Evolutionary conservation across 257 asterid species (phyloP).

Genomic region (Forsythia viridissima): DNA sequence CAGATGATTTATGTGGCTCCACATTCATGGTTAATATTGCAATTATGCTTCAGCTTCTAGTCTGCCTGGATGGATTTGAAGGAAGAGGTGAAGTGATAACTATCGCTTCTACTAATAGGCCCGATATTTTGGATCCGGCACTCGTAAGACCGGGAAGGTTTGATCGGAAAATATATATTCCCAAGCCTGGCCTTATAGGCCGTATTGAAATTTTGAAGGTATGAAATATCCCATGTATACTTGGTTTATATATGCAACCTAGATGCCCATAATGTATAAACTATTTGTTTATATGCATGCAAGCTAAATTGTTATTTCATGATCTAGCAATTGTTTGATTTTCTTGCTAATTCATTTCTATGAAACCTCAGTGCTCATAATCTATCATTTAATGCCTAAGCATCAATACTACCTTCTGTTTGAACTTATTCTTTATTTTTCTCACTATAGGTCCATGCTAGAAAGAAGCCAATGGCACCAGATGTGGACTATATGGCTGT

Average conservation of each 20-base stretch:
- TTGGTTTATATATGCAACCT: constrained; percentile 1
- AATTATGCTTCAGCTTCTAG: constrained; percentile 80
- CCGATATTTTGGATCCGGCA: constrained; percentile 96
- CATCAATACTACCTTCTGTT: constrained; percentile 1
- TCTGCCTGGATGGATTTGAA: constrained; percentile 95
- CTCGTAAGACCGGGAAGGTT: constrained; percentile 97
- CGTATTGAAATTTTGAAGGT: constrained; percentile 91
- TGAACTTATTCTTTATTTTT: not conserved
- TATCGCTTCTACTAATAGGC: constrained; percentile 97
- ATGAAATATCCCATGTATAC: constrained; percentile 7
- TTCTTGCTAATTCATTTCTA: not conserved
- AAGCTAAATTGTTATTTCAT: not conserved
- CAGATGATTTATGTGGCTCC: constrained; percentile 21
- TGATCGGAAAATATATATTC: constrained; percentile 84
- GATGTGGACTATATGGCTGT: constrained; percentile 89
- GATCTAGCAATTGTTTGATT: not conserved
- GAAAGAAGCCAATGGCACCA: constrained; percentile 88
- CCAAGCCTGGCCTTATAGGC: constrained; percentile 92
- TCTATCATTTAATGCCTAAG: not conserved
- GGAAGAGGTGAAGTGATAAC: constrained; percentile 97
- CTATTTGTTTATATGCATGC: not conserved
- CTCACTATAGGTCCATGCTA: constrained; percentile 81
- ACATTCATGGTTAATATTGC: constrained; percentile 26
- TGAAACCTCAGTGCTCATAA: not conserved
- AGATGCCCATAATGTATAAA: not conserved